Percentiles rank a stretch among this genome's conserved stretches.
Conservation (phyloP, 208 protist species). For the Wallacemonas sp. region DNA sequence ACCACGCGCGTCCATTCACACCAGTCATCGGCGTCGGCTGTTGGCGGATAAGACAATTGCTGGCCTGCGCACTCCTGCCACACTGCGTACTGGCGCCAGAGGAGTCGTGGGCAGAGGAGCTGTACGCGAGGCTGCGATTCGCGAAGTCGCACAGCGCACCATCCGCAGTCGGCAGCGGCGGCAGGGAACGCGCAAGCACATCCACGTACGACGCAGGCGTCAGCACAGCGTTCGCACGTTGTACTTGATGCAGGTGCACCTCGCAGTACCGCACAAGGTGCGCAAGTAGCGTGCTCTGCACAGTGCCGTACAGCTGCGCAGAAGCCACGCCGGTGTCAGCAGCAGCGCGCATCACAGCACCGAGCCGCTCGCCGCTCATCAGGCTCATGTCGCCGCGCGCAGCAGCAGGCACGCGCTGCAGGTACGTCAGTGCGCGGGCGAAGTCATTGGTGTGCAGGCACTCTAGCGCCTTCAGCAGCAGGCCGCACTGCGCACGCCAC, state of each 20-base stretch:
- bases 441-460: conserved; percentile 28
- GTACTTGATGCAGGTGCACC: background rate
- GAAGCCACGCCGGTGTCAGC: background rate
- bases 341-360: background rate
- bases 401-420: conserved; percentile 15
- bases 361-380: conserved; percentile 20
- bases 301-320: conserved; percentile 5
- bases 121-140: background rate
- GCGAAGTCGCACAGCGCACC: background rate
- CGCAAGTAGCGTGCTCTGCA: background rate
- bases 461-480: conserved; percentile 23
- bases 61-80: too few species aligned
- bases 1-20: too few species aligned
- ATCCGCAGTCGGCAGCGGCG: background rate
- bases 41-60: too few species aligned
- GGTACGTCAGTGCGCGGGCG: conserved; percentile 19
- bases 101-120: background rate
- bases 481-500: conserved; percentile 23
- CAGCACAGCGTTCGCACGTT: background rate
- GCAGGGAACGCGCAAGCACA: background rate
- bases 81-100: too few species aligned
- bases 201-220: background rate
- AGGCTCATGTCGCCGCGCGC: conserved; percentile 15
- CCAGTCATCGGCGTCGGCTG: too few species aligned
- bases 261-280: conserved; percentile 13